Base-by-base conservation (phyloP, 768 basidiomycete genomes). In the Coprinopsis sp. region DNA sequence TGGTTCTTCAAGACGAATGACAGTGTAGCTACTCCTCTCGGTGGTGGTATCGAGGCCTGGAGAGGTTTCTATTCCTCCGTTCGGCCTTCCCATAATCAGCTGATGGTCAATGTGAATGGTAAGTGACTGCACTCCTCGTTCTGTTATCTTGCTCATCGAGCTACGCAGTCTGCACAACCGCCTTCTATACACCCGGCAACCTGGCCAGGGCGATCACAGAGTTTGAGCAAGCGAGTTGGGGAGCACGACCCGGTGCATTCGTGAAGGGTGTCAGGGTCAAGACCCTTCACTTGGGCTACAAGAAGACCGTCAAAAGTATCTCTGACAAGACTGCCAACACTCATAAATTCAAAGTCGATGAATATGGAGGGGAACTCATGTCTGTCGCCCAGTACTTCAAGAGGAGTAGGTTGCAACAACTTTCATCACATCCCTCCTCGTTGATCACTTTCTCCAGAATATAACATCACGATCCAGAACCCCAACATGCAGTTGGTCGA, bases 271-370 rank as follows among this genome's bases (percentile, higher is more conserved):
- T 90, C 2, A 70, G 89, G 30, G 67, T 91, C 37, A 72, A 70
- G 58, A 79, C 87, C 1, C 73, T 62, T 2, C 87, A 91, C 63
- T 70, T 91, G 12, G 79, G 80, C n/a, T 84, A 88, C 56, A 78
- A 69, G 58, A 91, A 88, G 65, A 80, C 82, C 0, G 73, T 91
- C 49, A 84, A 83, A 60, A 62, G 62, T 2, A 58, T 86, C 12
- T 68, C 70, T 11, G 66, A 68, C 19, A 59, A 79, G 28, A 74
- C 68, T 19, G 71, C 86, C 0, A 64, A 58, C 11, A 63, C 69
- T 16, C 64, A 79, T 43, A 68, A 44, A 11, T 91, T 91, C 59
- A 59, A 72, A 2, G 78, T 76, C 40, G 70, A 71, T 1, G 85
- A 89, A 52, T 67, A 72, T 46, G 76, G 74, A 0, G 70, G 72